Evolutionary conservation across 2,329 filamentous ascomycete species (phyloP).

Genomic region (Amylocarpus encephaloides): DNA sequence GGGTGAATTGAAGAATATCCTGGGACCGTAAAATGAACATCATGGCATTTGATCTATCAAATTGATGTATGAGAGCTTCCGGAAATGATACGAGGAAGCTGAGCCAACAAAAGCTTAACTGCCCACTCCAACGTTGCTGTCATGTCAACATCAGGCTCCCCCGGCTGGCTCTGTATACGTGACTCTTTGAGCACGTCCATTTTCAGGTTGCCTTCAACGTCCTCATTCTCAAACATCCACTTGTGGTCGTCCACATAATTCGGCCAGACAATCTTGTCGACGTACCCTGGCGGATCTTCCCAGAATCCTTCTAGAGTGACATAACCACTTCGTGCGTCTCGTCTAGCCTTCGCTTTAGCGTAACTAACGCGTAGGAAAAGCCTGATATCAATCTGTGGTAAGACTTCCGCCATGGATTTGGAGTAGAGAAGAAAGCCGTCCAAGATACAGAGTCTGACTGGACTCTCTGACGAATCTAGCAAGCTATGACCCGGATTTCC

Average conservation of each 20-base stretch:
- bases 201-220: slow-evolving; percentile 53
- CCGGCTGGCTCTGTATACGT: slow-evolving; percentile 44
- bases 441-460: slow-evolving; percentile 57
- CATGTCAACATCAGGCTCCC: slow-evolving; percentile 50
- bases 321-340: slow-evolving; percentile 67
- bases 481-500: slow-evolving; percentile 40
- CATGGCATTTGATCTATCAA: not conserved
- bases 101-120: slow-evolving; percentile 52
- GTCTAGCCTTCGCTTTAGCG: slow-evolving; percentile 53
- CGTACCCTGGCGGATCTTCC: slow-evolving; percentile 89
- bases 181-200: slow-evolving; percentile 38
- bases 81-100: slow-evolving; percentile 21
- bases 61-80: slow-evolving; percentile 1
- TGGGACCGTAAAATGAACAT: no score
- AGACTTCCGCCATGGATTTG: slow-evolving; percentile 42
- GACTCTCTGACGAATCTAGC: slow-evolving; percentile 8
- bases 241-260: slow-evolving; percentile 79
- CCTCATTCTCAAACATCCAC: slow-evolving; percentile 67
- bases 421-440: slow-evolving; percentile 87
- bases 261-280: slow-evolving; percentile 92
- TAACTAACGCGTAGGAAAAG: slow-evolving; percentile 71
- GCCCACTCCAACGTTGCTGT: slow-evolving; percentile 60
- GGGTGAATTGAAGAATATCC: no score
- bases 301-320: slow-evolving; percentile 87
- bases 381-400: slow-evolving; percentile 62